A percentile compares a stretch with the other conserved stretches of the same genome.
Conservation (phyloP, 371 early-diverging fungal species). For the Circinella umbellata region DNA sequence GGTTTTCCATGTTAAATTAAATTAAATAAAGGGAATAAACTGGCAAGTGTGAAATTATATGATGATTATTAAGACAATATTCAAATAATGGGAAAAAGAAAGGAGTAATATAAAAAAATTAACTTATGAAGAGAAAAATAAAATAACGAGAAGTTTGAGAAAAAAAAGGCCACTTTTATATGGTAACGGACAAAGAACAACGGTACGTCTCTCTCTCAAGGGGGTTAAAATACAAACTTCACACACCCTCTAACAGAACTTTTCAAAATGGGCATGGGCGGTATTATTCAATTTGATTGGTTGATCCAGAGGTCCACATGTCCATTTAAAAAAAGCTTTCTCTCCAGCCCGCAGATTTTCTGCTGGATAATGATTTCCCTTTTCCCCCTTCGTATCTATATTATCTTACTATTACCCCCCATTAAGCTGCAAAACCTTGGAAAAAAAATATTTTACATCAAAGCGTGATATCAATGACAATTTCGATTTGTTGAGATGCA, state of each 20-base stretch:
- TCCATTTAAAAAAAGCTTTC: background rate
- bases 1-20: no score
- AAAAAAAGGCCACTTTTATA: background rate
- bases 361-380: background rate
- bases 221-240: background rate
- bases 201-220: background rate
- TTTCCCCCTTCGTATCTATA: background rate
- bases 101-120: background rate
- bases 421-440: background rate
- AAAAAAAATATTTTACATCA: background rate
- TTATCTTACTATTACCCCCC: background rate
- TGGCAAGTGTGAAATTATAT: background rate
- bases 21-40: no score
- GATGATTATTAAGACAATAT: background rate
- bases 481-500: background rate
- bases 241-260: background rate
- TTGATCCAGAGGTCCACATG: background rate
- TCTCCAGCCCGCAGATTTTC: background rate
- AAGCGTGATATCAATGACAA: background rate
- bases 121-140: background rate
- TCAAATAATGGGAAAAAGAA: constrained; percentile 4
- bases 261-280: constrained; percentile 8
- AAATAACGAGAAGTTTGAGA: background rate
- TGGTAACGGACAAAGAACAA: no score
- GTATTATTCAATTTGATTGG: background rate